These are phyloP conservation scores for Calonectria naviculata DNA, from an alignment of 2,329 filamentous ascomycete species.

Conservation along the genomic window DNA sequence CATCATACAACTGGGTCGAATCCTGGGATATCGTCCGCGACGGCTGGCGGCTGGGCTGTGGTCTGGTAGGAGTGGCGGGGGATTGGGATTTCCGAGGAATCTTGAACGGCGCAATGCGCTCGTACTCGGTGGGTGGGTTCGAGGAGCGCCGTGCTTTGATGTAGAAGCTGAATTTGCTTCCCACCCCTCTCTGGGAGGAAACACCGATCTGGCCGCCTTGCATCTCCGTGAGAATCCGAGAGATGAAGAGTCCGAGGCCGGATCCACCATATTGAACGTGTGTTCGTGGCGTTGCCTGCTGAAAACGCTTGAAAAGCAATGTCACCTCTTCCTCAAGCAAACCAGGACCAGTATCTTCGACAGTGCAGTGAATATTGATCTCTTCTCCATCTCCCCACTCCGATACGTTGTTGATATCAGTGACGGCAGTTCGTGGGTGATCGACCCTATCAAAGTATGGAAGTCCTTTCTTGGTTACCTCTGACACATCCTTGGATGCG, in stretches of 20 bases:
- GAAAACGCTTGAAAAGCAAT: conserved; percentile 75
- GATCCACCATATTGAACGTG: conserved; percentile 80
- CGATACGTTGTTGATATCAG: conserved; percentile 60
- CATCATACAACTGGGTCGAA: conserved; percentile 55
- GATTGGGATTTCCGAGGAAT: conserved; percentile 45
- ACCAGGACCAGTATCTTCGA: conserved; percentile 78
- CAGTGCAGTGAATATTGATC: conserved; percentile 78
- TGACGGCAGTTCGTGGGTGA: conserved; percentile 45
- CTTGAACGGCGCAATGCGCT: conserved; percentile 49
- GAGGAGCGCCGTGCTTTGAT: conserved; percentile 72
- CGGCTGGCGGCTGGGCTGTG: conserved; percentile 30
- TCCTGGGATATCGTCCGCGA: conserved; percentile 28
- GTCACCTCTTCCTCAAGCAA: conserved; percentile 73
- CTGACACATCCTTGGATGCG: conserved; percentile 65
- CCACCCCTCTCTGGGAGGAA: conserved; percentile 72
- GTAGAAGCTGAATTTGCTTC: conserved; percentile 83
- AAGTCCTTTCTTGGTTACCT: conserved; percentile 52
- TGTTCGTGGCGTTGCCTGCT: conserved; percentile 74
- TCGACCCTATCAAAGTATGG: conserved; percentile 61
- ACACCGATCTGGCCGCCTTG: conserved; percentile 85
- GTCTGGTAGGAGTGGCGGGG: conserved; percentile 25
- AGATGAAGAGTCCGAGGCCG: conserved; percentile 80
- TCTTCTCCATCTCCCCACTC: conserved; percentile 81
- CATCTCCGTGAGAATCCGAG: conserved; percentile 78
- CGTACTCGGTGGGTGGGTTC: conserved; percentile 50